Base-by-base conservation (phyloP, 495 filamentous ascomycete species). In the Xylaria flabelliformis region DNA sequence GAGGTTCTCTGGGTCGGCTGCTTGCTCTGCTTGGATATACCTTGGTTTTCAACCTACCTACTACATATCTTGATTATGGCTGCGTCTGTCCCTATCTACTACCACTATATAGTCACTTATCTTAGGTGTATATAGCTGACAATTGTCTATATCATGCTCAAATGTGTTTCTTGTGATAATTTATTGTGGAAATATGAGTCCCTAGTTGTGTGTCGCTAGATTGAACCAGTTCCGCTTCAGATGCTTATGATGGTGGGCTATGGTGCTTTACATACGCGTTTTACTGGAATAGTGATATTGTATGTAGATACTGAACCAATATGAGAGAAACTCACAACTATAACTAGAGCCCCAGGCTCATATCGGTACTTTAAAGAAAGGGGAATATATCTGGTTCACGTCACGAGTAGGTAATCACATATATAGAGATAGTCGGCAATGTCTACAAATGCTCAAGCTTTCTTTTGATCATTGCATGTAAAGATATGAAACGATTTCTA, bases 21-120 rank as follows among this genome's bases (percentile, higher is more conserved):
- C 32, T 61, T 61, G 34, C 58, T 61, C n/a, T 65, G 26, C 63
- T 65, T 65, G 41, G 63, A 65, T 65, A 65, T 65, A 65, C 42
- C 41, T 65, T 3, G 21, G 19, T 42, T 50, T 51, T 67, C 32
- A 29, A 26, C 46, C 32, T 67, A 67, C 44, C 26, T 67, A 53
- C 19, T 24, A 51, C 64, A 34, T 21, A 24, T 7, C 26, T 48
- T 50, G 19, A 32, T 8, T 21, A 39, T 53, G 53, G 26, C 41
- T 12, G 46, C 48, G 41, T n/a, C 64, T 21, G 64, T 67, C 64
- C 8, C 64, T 67, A 67, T 61, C 64, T 24, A 19, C 39, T n/a
- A 65, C 42, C 3, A 65, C 2, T 15, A 50, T 21, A 48, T 67
- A 39, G 58, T 4, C 58, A 39, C 9, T 61, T 17, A 41, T 39